These are phyloP conservation scores for Capsella bursapastoris DNA, from an alignment of 345 rosid species.

Conservation along the genomic window DNA sequence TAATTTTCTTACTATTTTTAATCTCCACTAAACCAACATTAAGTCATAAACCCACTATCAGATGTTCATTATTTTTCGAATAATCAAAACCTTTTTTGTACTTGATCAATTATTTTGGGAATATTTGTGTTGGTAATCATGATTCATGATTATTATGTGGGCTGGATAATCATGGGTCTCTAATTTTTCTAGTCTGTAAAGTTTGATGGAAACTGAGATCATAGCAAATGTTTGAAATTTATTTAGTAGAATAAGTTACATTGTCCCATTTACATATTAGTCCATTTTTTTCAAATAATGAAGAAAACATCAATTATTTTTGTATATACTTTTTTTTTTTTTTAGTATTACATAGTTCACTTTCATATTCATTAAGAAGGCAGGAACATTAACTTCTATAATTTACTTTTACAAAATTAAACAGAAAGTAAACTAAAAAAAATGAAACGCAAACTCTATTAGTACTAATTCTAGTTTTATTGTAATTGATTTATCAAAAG, in stretches of 20 bases:
- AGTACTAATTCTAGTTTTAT: too few relatives aligned
- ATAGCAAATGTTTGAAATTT: constrained; percentile 21
- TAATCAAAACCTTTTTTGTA: constrained; percentile 39
- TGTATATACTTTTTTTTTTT: not conserved
- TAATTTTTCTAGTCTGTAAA: constrained; percentile 41
- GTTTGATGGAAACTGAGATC: constrained; percentile 28
- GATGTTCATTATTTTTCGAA: constrained; percentile 33
- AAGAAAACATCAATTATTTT: not conserved
- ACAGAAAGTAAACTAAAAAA: constrained; percentile 5
- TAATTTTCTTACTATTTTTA: constrained; percentile 7
- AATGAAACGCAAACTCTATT: not conserved
- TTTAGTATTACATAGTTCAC: not conserved
- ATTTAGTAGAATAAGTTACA: not conserved
- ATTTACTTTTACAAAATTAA: constrained; percentile 1
- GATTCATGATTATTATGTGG: constrained; percentile 39
- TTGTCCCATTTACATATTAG: not conserved
- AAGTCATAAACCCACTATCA: constrained; percentile 42
- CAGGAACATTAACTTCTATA: not conserved
- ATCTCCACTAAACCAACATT: constrained; percentile 35
- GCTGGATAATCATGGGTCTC: constrained; percentile 45
- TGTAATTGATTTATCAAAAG: not conserved
- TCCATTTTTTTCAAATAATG: not conserved
- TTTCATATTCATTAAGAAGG: not conserved
- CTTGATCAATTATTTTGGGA: constrained; percentile 26
- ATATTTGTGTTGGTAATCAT: constrained; percentile 26